Base-by-base conservation (phyloP, 257 asterid genomes). In the Henckelia pumila region DNA sequence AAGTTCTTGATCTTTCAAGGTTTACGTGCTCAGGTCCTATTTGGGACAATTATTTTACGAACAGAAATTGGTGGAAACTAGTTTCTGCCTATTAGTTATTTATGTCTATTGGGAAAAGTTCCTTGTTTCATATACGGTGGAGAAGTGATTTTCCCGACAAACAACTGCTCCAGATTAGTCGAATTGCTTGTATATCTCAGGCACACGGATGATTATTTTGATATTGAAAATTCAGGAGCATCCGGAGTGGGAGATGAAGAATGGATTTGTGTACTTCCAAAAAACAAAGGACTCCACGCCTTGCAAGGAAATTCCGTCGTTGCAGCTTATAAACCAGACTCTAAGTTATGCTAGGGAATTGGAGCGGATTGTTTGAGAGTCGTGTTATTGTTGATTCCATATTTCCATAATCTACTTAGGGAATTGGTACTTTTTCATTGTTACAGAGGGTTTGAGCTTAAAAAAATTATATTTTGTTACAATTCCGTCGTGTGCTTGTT, bases 191-290 rank as follows among this genome's bases (percentile, higher is more conserved):
- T 44, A 16, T 44, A 16, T 44, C 53, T 14, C 20, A 44, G 20
- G 0, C 4, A 13, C 53, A 16, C 20, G 14, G 53, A 14, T 5
- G 13, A 14, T 44, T 2, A 14, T 14, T 44, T 14, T 16, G 20
- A 44, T 44, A 5, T 44, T 44, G 53, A 5, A 63, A 62, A 63
- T 14, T 85, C 84, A 89, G 98, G 98, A 89, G 63, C 97, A 89
- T 60, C 89, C 96, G 0, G 96, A 89, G 71, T 92, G 87, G 89
- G 89, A 81, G 77, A 69, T 79, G 7, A 64, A 77, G 56, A 66
- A 59, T 29, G 83, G 79, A 16, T 44, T 70, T 26, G 78, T 84
- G 23, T 59, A 70, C 14, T 84, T 84, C 74, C 80, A 79, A 65
- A 67, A 49, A 47, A 82, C 84, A 1, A 84, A 77, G 60, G 89